Evolutionary conservation across 352 stramenopile genomes (phyloP).

Genomic region (Pythium volutum): DNA sequence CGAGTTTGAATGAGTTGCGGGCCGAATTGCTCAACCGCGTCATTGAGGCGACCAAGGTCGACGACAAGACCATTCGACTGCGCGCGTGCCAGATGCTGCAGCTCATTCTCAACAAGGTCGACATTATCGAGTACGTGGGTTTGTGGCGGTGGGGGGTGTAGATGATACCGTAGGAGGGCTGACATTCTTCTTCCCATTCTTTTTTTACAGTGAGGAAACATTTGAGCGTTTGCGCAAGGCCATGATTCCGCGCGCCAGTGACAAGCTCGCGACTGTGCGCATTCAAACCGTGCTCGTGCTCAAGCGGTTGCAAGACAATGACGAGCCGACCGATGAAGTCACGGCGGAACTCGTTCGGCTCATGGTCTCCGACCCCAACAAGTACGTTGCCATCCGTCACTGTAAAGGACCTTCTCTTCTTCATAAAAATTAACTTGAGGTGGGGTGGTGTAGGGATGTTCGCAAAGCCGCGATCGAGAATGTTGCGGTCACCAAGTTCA

Average conservation of each 20-base stretch:
- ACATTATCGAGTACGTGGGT: conserved; percentile 52
- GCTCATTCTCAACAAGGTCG: conserved; percentile 49
- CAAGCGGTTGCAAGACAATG: conserved; percentile 51
- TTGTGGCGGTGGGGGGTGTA: background rate
- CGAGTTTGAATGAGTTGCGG: conserved; percentile 39
- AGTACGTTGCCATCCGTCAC: conserved; percentile 33
- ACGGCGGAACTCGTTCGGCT: conserved; percentile 47
- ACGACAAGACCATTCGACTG: conserved; percentile 55
- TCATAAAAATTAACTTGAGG: background rate
- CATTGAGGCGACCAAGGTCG: conserved; percentile 49
- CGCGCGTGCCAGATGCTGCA: conserved; percentile 63
- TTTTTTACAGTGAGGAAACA: conserved; percentile 31
- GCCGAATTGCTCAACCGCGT: conserved; percentile 44
- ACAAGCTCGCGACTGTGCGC: conserved; percentile 60
- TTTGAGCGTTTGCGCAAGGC: conserved; percentile 33
- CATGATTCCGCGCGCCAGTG: conserved; percentile 50
- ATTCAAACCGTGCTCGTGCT: conserved; percentile 62
- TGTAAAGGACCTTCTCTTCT: background rate
- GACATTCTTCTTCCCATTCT: background rate
- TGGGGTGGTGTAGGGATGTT: conserved; percentile 47
- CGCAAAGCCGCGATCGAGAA: conserved; percentile 57
- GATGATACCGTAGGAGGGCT: background rate
- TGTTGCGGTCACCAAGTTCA: conserved; percentile 40
- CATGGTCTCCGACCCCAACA: conserved; percentile 67
- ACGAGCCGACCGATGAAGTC: conserved; percentile 40